These are phyloP conservation scores for Simplicillium sp. DNA, from an alignment of 2,329 filamentous ascomycete genomes.

Conservation along the genomic window DNA sequence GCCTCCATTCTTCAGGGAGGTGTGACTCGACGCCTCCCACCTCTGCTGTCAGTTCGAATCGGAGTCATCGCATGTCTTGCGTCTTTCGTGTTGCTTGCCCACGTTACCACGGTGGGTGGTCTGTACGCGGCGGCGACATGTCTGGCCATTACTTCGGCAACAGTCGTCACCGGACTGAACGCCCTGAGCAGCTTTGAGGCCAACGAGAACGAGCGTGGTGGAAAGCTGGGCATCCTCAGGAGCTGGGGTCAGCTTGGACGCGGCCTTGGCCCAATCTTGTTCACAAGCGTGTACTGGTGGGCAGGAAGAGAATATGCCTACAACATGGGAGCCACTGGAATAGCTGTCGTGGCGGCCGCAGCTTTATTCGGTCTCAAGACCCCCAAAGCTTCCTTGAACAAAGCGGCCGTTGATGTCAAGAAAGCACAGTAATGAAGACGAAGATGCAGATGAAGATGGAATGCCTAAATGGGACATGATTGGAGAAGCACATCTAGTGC, in stretches of 20 bases:
- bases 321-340: slow-evolving; percentile 67
- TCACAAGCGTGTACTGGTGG: slow-evolving; percentile 98
- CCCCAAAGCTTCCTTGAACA: slow-evolving; percentile 27
- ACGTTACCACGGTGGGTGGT: slow-evolving; percentile 54
- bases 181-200: slow-evolving; percentile 89
- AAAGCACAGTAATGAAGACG: too few species aligned
- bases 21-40: slow-evolving; percentile 77
- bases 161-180: slow-evolving; percentile 89
- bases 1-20: slow-evolving; percentile 89
- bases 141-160: slow-evolving; percentile 83
- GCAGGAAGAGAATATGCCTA: slow-evolving; percentile 84
- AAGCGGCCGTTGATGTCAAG: background rate
- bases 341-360: slow-evolving; percentile 61
- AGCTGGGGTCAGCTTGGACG: slow-evolving; percentile 80
- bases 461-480: too few species aligned
- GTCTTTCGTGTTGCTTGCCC: slow-evolving; percentile 72
- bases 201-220: slow-evolving; percentile 66
- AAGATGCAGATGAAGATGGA: too few species aligned
- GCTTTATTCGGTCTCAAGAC: slow-evolving; percentile 65
- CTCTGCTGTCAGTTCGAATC: slow-evolving; percentile 67
- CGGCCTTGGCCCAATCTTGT: slow-evolving; percentile 77
- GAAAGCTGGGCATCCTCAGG: slow-evolving; percentile 76
- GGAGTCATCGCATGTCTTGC: slow-evolving; percentile 69
- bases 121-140: slow-evolving; percentile 78
- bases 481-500: too few species aligned